Evolutionary conservation across 768 basidiomycete species (phyloP), one percentile per base, ranked within the genome.

Genomic region (Suillus ampliporus): DNA sequence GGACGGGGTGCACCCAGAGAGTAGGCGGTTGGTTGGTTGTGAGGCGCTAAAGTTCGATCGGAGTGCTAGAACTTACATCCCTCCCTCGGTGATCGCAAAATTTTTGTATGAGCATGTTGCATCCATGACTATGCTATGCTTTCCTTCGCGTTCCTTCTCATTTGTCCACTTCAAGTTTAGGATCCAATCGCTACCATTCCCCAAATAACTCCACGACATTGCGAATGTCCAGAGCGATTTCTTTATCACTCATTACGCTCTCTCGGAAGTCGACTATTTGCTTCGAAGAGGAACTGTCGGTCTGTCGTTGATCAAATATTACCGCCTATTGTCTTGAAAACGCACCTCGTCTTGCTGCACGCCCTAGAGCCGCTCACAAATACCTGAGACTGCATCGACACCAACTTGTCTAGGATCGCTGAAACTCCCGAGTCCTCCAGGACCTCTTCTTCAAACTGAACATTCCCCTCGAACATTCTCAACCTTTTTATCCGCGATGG

Each of bases 1-100:
- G 95, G 95, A 61, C 88, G 95, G 71, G 95, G 95, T 79, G 89
- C 83, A 60, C 90, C 94, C 65, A 83, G 91, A 77, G 89, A 88
- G 78, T 89, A 73, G 67, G 60, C 10, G 35, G 15, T 21, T 51
- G 52, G 57, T 38, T 40, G 17, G 2, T 31, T 57, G 7, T 28
- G 56, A 41, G 26, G 48, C 51, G 34, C 26, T 43, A 51, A 17
- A 64, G 63, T 58, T 34, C 47, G 35, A 50, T 31, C 28, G 43
- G 23, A 57, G 47, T 35, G 46, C 41, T 38, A 34, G 50, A 41
- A 23, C 63, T 35, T 60, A 47, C 44, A 40, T 50, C 28, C n/a
- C 38, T 50, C 28, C n/a, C 38, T 37, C 31, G 56, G 31, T 57
- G 56, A 47, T 48, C 41, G 64, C 38, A 54, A 74, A 76, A 31